These are phyloP conservation scores for Stropharia rugosoannulata DNA, from an alignment of 768 basidiomycete genomes.

Conservation along the genomic window DNA sequence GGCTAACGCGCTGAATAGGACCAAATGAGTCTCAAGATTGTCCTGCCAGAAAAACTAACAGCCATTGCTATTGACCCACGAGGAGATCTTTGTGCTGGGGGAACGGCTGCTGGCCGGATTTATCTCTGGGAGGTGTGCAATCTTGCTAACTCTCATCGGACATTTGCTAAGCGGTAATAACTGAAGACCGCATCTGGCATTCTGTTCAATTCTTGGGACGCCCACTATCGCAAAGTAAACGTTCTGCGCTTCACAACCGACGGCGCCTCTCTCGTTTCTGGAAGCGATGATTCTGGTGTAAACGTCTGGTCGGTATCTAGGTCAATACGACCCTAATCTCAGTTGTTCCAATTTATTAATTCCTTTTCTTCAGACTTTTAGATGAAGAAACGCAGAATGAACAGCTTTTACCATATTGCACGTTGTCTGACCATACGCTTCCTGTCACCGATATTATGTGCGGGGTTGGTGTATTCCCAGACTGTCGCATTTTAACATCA, in stretches of 20 bases:
- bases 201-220: slow-evolving; percentile 88
- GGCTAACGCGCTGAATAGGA: slow-evolving; percentile 52
- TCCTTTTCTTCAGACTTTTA: slow-evolving; percentile 53
- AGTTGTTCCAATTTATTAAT: slow-evolving; percentile 11
- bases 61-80: slow-evolving; percentile 74
- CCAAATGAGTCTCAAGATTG: slow-evolving; percentile 82
- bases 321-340: slow-evolving; percentile 43
- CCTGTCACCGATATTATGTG: slow-evolving; percentile 81
- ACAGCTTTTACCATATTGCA: slow-evolving; percentile 72
- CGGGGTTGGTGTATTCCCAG: slow-evolving; percentile 78
- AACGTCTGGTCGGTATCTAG: slow-evolving; percentile 88
- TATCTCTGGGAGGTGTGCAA: slow-evolving; percentile 91
- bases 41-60: slow-evolving; percentile 86
- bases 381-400: slow-evolving; percentile 77
- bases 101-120: slow-evolving; percentile 84
- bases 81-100: slow-evolving; percentile 83
- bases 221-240: slow-evolving; percentile 89
- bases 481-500: slow-evolving; percentile 74
- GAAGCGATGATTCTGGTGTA: slow-evolving; percentile 88
- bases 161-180: slow-evolving; percentile 1
- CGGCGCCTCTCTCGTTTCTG: slow-evolving; percentile 76
- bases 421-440: slow-evolving; percentile 89
- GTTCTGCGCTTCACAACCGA: slow-evolving; percentile 84
- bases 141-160: neutral
- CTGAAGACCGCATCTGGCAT: slow-evolving; percentile 88